Base-by-base conservation (phyloP, 257 asterid genomes). In the Gentiana macrophylla region DNA sequence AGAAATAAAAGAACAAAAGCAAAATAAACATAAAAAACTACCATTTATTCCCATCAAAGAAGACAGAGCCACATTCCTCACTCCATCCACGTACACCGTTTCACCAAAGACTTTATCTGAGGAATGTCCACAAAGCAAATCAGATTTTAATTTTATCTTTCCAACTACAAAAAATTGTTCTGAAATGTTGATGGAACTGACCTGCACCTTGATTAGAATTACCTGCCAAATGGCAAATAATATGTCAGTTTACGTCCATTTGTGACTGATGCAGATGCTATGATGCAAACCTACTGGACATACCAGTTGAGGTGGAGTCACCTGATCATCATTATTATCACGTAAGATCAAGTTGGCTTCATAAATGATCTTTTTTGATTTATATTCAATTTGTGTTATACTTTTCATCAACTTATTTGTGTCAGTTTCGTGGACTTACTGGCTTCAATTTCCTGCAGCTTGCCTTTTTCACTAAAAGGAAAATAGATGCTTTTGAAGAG, bases 31-130 rank as follows among this genome's bases (percentile, higher is more conserved):
- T 24, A 10, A 3, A 53, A 50, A 65, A 35, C 54, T 72, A 86
- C 98, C 94, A 74, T 90, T 90, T 64, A 90, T 86, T 60, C 98
- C 98, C 94, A 82, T 86, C 59, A 90, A 82, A 72, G 96, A 89
- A 67, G 98, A 90, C 66, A 90, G 61, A 47, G 96, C 98, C 66
- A 90, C 98, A 38, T 77, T 79, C 81, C 82, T 90, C 37, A 86
- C 98, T 68, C 98, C 94, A 48, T 89, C 89, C 65, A 86, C 94
- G 48, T 90, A 90, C 8, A 86, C 98, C 37, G 62, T 37, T 53
- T 86, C 94, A 62, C 88, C 82, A 66, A 90, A 90, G 60, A 90
- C 98, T 68, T 82, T 86, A 76, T 90, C 98, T 90, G 85, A 56
- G 37, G 32, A 32, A 59, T 24, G n/a, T n/a, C n/a, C 8, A 59